A percentile compares a stretch with the other conserved stretches of the same genome.
These are phyloP conservation scores for Malus orientalis DNA, from an alignment of 306 rosid genomes.

Conservation along the genomic window DNA sequence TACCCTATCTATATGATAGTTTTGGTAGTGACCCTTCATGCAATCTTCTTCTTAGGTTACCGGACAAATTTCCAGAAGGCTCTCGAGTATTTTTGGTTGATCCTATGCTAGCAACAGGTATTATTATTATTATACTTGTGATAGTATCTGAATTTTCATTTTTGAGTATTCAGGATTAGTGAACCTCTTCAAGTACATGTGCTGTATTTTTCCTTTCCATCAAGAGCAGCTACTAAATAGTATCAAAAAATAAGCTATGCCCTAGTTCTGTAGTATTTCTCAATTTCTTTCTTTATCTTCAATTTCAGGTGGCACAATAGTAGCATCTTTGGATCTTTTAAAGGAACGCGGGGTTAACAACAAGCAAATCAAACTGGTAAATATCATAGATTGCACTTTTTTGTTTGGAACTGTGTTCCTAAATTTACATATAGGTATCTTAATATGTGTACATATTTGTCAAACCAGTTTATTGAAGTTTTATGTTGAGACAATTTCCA, in stretches of 20 bases:
- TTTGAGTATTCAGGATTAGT: not conserved
- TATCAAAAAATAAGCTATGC: not conserved
- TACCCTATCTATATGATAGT: not conserved
- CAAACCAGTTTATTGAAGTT: not conserved
- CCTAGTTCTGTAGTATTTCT: not conserved
- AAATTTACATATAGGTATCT: not conserved
- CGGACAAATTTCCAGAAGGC: conserved; percentile 62
- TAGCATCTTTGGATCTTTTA: conserved; percentile 62
- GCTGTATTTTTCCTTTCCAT: not conserved
- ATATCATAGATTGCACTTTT: conserved; percentile 1
- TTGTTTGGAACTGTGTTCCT: not conserved
- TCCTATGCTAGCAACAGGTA: conserved; percentile 97
- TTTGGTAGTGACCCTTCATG: not conserved
- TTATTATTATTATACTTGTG: not conserved
- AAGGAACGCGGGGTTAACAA: conserved; percentile 67
- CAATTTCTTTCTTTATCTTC: not conserved
- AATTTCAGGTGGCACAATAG: conserved; percentile 78
- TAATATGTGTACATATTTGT: not conserved
- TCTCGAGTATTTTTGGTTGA: conserved; percentile 77
- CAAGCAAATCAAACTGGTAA: conserved; percentile 85
- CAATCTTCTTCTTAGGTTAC: conserved; percentile 48
- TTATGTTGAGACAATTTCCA: not conserved
- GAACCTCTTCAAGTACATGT: not conserved
- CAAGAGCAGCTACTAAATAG: not conserved
- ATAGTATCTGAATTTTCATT: not conserved